Evolutionary conservation across 78 protist genomes (phyloP).

Genomic region (Dictyostelium capitatum): DNA sequence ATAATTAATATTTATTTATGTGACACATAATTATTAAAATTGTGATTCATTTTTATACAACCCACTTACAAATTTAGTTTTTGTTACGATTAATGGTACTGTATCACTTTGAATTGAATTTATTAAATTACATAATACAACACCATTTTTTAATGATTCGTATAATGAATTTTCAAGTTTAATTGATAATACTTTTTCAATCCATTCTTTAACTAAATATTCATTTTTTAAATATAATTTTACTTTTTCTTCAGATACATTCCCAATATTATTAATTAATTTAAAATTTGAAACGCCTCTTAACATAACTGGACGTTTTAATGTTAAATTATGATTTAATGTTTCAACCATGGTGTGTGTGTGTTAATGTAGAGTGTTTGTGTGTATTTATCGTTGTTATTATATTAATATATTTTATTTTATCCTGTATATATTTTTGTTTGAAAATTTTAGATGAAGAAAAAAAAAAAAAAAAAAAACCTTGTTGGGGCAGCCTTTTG

Average conservation of each 20-base stretch:
- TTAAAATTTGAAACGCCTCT: slow-evolving; percentile 12
- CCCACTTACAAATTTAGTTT: slow-evolving; percentile 44
- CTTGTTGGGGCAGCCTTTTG: too few species aligned
- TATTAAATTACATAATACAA: slow-evolving; percentile 1
- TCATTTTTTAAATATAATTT: slow-evolving; percentile 13
- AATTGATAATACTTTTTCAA: slow-evolving; percentile 15
- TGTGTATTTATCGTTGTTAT: too few species aligned
- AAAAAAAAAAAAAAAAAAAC: too few species aligned
- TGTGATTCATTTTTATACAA: too few species aligned
- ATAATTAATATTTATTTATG: too few species aligned
- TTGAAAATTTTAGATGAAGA: too few species aligned
- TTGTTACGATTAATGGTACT: slow-evolving; percentile 24
- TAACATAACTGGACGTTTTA: not conserved
- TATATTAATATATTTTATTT: too few species aligned
- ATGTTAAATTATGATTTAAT: not conserved
- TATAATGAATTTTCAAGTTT: not conserved
- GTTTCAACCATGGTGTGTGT: too few species aligned
- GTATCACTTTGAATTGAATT: slow-evolving; percentile 8
- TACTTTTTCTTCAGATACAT: slow-evolving; percentile 17
- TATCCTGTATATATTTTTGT: too few species aligned
- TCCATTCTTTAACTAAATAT: slow-evolving; percentile 22
- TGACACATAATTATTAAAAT: too few species aligned
- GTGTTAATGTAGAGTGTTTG: too few species aligned
- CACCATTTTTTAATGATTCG: slow-evolving; percentile 42
- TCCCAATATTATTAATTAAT: not conserved